phyloP scores from a whole-genome alignment of 208 protist species.

The Hexamita inflata region DNA sequence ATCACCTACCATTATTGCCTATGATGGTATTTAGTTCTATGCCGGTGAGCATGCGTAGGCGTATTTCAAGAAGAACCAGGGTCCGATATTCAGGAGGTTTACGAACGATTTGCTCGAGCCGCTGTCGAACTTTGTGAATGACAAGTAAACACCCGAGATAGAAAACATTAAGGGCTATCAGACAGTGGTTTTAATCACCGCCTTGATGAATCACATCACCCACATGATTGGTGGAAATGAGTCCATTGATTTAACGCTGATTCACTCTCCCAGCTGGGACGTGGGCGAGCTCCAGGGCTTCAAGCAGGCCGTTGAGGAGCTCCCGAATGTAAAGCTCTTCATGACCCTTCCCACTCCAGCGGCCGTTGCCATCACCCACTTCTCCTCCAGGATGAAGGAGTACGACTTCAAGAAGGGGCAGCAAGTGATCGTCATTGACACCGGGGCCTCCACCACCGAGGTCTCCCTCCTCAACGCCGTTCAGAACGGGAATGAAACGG shows the following conservation, averaged over 20 bases:
- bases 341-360: background rate
- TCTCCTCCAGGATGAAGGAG: background rate
- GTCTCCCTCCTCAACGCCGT: slow-evolving; percentile 2
- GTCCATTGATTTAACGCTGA: slow-evolving; percentile 8
- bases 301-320: background rate
- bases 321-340: background rate
- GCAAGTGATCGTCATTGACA: background rate
- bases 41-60: slow-evolving; percentile 7
- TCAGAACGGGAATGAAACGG: background rate
- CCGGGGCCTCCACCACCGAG: background rate
- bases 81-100: slow-evolving; percentile 5
- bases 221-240: background rate
- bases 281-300: background rate
- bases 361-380: background rate
- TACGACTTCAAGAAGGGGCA: background rate
- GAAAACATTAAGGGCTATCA: background rate
- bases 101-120: background rate
- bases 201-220: slow-evolving; percentile 7
- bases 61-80: background rate
- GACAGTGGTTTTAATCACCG: background rate
- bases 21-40: slow-evolving; percentile 19
- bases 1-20: slow-evolving; percentile 10
- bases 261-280: background rate
- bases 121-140: background rate
- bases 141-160: background rate